These are phyloP conservation scores for Cajanus cajan DNA, from an alignment of 306 rosid genomes.

Conservation along the genomic window DNA sequence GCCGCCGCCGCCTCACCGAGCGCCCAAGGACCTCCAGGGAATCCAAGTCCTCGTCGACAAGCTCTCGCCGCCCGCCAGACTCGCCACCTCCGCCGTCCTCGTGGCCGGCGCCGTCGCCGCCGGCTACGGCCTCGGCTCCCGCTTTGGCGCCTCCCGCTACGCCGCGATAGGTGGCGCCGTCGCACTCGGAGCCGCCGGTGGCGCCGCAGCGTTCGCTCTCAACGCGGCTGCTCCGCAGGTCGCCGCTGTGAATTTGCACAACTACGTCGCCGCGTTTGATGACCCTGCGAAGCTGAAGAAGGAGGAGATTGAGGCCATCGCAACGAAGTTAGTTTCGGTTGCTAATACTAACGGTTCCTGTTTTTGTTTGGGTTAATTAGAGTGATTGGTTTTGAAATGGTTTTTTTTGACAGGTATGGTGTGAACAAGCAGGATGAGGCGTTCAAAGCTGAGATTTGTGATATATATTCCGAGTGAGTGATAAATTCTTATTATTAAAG, in stretches of 20 bases:
- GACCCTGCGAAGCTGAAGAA: slow-evolving; percentile 68
- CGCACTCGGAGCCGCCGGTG: slow-evolving; percentile 77
- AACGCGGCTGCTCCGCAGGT: slow-evolving; percentile 80
- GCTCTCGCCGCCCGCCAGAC: slow-evolving; percentile 63
- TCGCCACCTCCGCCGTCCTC: slow-evolving; percentile 71
- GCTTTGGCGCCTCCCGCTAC: slow-evolving; percentile 54
- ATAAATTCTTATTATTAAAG: background rate
- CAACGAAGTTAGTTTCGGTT: slow-evolving; percentile 58
- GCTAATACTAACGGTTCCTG: background rate
- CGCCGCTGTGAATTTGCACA: slow-evolving; percentile 81
- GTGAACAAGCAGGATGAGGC: slow-evolving; percentile 92
- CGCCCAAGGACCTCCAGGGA: slow-evolving; percentile 69
- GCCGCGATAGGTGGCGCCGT: slow-evolving; percentile 83
- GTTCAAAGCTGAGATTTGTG: slow-evolving; percentile 80
- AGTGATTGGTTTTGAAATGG: slow-evolving; percentile 3
- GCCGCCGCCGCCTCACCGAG: slow-evolving; percentile 33
- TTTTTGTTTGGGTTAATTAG: background rate
- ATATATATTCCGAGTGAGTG: slow-evolving; percentile 69
- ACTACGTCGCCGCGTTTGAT: slow-evolving; percentile 67
- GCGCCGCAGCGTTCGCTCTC: slow-evolving; percentile 68
- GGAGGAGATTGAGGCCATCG: slow-evolving; percentile 83
- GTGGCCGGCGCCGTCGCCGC: slow-evolving; percentile 82
- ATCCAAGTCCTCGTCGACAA: slow-evolving; percentile 66
- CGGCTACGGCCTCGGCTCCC: slow-evolving; percentile 76
- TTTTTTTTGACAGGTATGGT: slow-evolving; percentile 58